A percentile compares a stretch with the other conserved stretches of the same genome.
Conservation (phyloP, 2,329 filamentous ascomycete genomes). For the Penicillium sp. region DNA sequence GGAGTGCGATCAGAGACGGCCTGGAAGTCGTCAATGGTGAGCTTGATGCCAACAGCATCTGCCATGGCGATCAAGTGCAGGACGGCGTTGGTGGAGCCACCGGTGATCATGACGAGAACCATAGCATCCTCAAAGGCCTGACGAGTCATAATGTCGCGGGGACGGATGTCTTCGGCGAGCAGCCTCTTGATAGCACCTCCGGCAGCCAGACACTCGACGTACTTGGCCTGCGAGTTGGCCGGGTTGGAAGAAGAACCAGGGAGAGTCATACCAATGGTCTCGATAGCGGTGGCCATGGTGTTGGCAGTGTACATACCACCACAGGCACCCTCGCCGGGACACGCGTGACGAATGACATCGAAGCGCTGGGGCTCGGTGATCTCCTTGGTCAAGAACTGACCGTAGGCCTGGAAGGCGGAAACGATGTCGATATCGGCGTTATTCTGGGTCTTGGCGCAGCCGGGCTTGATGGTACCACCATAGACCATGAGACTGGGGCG, state of each 20-base stretch:
- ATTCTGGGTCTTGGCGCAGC: conserved; percentile 73
- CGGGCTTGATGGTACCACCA: conserved; percentile 88
- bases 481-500: conserved; percentile 96
- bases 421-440: conserved; percentile 84
- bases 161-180: conserved; percentile 72
- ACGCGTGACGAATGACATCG: conserved; percentile 91
- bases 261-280: conserved; percentile 74
- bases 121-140: conserved; percentile 83
- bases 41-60: conserved; percentile 74
- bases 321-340: conserved; percentile 78
- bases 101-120: conserved; percentile 77
- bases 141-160: conserved; percentile 74
- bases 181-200: conserved; percentile 73
- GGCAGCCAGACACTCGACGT: conserved; percentile 68
- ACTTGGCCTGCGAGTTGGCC: conserved; percentile 69
- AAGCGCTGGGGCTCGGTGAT: conserved; percentile 89
- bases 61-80: conserved; percentile 82
- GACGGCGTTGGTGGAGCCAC: conserved; percentile 82
- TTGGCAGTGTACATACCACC: conserved; percentile 83
- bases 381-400: conserved; percentile 86
- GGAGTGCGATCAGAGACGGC: conserved; percentile 73
- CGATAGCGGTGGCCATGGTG: conserved; percentile 72
- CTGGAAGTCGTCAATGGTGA: conserved; percentile 86
- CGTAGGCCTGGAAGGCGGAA: conserved; percentile 96
- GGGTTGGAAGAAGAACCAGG: conserved; percentile 78